phyloP scores from a whole-genome alignment of 192 early-diverging fungal genomes.

The Coemansia sp. region DNA sequence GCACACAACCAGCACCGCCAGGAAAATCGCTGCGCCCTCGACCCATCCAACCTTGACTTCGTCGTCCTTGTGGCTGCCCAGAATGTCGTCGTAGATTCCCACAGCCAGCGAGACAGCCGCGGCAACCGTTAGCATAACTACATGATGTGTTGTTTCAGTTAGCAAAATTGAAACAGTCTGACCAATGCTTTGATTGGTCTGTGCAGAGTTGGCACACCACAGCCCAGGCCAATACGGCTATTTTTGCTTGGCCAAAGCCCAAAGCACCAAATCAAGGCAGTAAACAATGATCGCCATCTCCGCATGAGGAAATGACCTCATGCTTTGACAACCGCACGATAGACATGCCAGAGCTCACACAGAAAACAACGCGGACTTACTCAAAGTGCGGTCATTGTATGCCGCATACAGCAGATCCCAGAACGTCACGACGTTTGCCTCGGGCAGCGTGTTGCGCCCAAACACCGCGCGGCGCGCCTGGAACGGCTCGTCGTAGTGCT shows the following conservation, averaged over 20 bases:
- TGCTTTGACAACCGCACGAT: background rate
- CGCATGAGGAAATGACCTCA: background rate
- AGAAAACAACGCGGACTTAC: slow-evolving; percentile 26
- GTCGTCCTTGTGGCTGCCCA: slow-evolving; percentile 59
- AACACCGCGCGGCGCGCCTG: slow-evolving; percentile 51
- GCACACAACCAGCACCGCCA: slow-evolving; percentile 84
- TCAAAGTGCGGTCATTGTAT: slow-evolving; percentile 71
- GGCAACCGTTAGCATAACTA: slow-evolving; percentile 86
- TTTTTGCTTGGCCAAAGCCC: no score
- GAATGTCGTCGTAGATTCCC: slow-evolving; percentile 81
- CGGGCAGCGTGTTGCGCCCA: slow-evolving; percentile 56
- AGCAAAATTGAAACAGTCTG: background rate
- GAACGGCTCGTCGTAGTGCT: slow-evolving; percentile 48
- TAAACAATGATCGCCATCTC: background rate
- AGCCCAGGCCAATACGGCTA: no score
- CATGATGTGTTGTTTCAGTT: background rate
- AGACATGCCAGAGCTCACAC: background rate
- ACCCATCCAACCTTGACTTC: slow-evolving; percentile 80
- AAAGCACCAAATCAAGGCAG: background rate
- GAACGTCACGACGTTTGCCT: slow-evolving; percentile 55
- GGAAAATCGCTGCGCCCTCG: slow-evolving; percentile 80
- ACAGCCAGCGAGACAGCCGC: slow-evolving; percentile 78
- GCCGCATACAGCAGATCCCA: slow-evolving; percentile 56
- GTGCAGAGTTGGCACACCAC: no score
- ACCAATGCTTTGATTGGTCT: no score